Percentiles rank a stretch among this genome's conserved stretches.
Conservation (phyloP, 1,139 yeast genomes). For the Protomyces lactucae-debilis region DNA sequence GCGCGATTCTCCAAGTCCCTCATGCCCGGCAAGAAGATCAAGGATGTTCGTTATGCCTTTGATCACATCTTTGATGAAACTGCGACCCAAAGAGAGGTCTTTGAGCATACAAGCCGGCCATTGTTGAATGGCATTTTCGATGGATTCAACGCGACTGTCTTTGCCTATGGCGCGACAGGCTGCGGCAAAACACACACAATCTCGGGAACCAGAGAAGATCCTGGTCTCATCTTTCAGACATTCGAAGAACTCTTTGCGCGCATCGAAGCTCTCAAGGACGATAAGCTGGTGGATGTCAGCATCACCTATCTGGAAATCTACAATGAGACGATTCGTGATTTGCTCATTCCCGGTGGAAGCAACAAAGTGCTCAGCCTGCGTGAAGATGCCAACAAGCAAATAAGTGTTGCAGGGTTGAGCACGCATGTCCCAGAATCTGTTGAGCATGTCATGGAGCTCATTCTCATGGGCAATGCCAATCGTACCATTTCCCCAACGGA, state of each 20-base stretch:
- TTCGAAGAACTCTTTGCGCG: conserved; percentile 60
- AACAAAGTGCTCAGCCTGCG: conserved; percentile 49
- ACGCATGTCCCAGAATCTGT: conserved; percentile 45
- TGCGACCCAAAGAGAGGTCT: conserved; percentile 53
- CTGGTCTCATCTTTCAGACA: conserved; percentile 75
- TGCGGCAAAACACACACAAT: conserved; percentile 96
- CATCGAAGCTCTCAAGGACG: conserved; percentile 40
- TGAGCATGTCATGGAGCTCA: conserved; percentile 56
- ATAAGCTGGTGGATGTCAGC: conserved; percentile 46
- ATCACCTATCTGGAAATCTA: conserved; percentile 83
- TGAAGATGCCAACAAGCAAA: conserved; percentile 65
- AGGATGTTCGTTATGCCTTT: conserved; percentile 42
- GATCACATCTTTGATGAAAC: conserved; percentile 62
- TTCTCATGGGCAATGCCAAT: conserved; percentile 64
- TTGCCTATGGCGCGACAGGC: conserved; percentile 97
- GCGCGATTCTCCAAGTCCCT: conserved; percentile 57
- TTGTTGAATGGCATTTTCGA: conserved; percentile 63
- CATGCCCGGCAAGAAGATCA: conserved; percentile 38
- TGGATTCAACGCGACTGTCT: conserved; percentile 85
- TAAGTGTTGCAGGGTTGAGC: conserved; percentile 70
- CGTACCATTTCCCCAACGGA: conserved; percentile 86
- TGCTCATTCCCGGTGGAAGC: conserved; percentile 49
- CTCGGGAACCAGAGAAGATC: conserved; percentile 60
- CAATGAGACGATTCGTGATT: conserved; percentile 77
- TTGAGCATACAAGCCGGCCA: conserved; percentile 55